Evolutionary conservation across 352 stramenopile species (phyloP).

Genomic region (Phytophthora nicotianae): DNA sequence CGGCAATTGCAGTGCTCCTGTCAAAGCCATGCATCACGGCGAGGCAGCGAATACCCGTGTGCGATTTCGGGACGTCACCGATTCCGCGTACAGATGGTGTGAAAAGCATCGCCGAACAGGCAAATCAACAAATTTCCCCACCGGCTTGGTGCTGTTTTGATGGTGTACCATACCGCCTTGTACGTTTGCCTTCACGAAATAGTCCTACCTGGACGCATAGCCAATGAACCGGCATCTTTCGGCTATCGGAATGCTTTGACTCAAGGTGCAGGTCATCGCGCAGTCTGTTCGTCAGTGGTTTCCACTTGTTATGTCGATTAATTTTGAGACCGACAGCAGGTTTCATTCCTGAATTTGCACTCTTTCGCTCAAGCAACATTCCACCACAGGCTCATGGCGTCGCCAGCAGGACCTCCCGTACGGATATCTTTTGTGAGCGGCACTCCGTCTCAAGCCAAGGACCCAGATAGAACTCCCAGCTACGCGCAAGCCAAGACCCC

Average conservation of each 20-base stretch:
- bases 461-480: slow-evolving; percentile 1
- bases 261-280: neutral
- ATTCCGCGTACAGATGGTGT: slow-evolving; percentile 10
- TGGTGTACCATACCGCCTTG: slow-evolving; percentile 7
- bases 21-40: slow-evolving; percentile 16
- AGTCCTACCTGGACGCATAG: neutral
- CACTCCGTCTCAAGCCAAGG: slow-evolving; percentile 30
- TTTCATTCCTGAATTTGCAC: slow-evolving; percentile 31
- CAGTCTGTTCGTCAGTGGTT: slow-evolving; percentile 5
- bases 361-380: neutral
- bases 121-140: slow-evolving; percentile 21
- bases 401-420: slow-evolving; percentile 14
- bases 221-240: slow-evolving; percentile 4
- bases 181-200: neutral
- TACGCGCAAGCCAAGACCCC: neutral
- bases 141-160: slow-evolving; percentile 25
- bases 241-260: neutral
- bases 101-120: slow-evolving; percentile 3
- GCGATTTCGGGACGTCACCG: slow-evolving; percentile 21
- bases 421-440: slow-evolving; percentile 46
- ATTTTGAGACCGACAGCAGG: slow-evolving; percentile 4
- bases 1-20: slow-evolving; percentile 15
- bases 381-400: slow-evolving; percentile 16
- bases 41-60: slow-evolving; percentile 12
- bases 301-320: slow-evolving; percentile 6